Evolutionary conservation across 495 filamentous ascomycete genomes (phyloP).

Genomic region (Elasticomyces elasticus): DNA sequence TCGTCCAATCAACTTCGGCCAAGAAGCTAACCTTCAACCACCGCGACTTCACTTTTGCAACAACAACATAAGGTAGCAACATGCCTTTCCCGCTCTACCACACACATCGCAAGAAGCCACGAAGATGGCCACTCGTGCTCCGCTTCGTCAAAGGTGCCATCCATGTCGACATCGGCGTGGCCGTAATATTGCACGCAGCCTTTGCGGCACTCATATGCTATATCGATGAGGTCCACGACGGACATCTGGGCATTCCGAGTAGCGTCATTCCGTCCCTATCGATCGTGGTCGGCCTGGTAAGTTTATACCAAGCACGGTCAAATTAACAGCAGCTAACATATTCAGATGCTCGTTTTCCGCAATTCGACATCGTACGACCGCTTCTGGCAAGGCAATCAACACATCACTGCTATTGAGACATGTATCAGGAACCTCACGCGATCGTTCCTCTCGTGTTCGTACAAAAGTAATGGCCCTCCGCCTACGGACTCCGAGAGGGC

Average conservation of each 20-base stretch:
- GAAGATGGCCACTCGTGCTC: slow-evolving; percentile 62
- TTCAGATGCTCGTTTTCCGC: slow-evolving; percentile 77
- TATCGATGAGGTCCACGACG: slow-evolving; percentile 47
- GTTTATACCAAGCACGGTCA: too few relatives aligned
- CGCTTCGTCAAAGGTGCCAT: slow-evolving; percentile 70
- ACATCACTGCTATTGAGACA: slow-evolving; percentile 48
- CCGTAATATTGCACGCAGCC: slow-evolving; percentile 53
- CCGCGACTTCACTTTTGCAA: too few relatives aligned
- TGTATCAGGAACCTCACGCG: slow-evolving; percentile 54
- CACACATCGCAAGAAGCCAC: slow-evolving; percentile 47
- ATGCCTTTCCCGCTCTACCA: slow-evolving; percentile 26
- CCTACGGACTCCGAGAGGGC: slow-evolving; percentile 37
- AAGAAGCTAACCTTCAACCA: too few relatives aligned
- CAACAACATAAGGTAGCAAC: too few relatives aligned
- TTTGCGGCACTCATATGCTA: slow-evolving; percentile 56
- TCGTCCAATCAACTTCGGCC: too few relatives aligned
- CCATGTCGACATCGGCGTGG: slow-evolving; percentile 53
- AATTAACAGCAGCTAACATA: too few relatives aligned
- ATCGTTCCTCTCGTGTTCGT: slow-evolving; percentile 42
- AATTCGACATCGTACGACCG: slow-evolving; percentile 63
- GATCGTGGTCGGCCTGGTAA: slow-evolving; percentile 67
- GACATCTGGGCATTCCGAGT: slow-evolving; percentile 50
- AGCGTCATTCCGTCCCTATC: slow-evolving; percentile 66
- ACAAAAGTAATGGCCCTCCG: slow-evolving; percentile 27
- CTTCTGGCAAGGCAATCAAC: slow-evolving; percentile 60